phyloP scores from a whole-genome alignment of 2,329 filamentous ascomycete genomes.

The Exutisphaerella laricina region DNA sequence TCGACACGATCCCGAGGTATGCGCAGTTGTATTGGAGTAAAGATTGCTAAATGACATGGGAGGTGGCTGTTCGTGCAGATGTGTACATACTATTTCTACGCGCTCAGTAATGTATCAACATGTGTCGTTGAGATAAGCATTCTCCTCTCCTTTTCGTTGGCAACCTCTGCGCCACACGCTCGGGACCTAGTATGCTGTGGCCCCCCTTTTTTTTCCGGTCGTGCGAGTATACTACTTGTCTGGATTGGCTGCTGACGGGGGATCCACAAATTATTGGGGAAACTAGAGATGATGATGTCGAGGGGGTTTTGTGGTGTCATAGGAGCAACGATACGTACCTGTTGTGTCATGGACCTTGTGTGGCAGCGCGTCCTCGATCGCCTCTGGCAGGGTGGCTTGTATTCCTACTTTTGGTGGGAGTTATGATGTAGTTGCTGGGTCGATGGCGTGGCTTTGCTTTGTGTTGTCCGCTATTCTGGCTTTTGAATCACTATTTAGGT shows the following conservation, averaged over 20 bases:
- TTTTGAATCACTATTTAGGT: neutral
- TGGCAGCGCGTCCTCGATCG: constrained; percentile 10
- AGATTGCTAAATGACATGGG: constrained; percentile 20
- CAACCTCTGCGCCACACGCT: constrained; percentile 9
- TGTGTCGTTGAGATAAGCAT: no score
- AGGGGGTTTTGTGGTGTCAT: constrained; percentile 4
- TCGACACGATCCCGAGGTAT: constrained; percentile 16
- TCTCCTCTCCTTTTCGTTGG: no score
- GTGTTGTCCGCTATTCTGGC: neutral
- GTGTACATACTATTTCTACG: no score
- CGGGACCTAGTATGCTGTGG: constrained; percentile 10
- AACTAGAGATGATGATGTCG: constrained; percentile 1
- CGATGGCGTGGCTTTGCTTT: constrained; percentile 6
- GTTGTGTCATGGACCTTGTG: constrained; percentile 15
- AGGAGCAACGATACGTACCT: no score
- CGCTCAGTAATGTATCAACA: no score
- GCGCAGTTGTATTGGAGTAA: constrained; percentile 18
- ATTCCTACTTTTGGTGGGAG: constrained; percentile 9
- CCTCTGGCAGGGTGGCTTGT: constrained; percentile 9
- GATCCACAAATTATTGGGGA: neutral
- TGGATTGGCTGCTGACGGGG: constrained; percentile 10
- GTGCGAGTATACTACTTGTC: constrained; percentile 10
- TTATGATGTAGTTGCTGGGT: constrained; percentile 7
- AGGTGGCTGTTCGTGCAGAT: no score
- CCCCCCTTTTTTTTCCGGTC: no score